Evolutionary conservation across 305 asterid genomes (phyloP).

Genomic region (Caryopteris hybrid): DNA sequence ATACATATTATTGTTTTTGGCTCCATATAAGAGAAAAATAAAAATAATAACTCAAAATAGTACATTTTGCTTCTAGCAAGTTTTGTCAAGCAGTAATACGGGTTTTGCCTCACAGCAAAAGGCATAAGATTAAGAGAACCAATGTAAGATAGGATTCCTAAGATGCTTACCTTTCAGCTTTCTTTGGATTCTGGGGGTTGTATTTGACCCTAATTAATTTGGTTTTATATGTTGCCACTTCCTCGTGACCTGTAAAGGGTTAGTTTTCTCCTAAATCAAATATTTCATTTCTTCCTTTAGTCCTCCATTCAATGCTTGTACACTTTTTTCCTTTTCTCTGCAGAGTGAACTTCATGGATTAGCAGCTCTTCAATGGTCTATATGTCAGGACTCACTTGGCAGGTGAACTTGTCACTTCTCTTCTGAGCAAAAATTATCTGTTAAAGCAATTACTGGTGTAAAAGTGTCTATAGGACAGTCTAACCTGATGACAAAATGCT

Average conservation of each 20-base stretch:
- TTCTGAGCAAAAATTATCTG: not conserved
- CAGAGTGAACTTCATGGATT: slow-evolving; percentile 86
- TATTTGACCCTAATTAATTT: not conserved
- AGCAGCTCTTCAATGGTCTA: slow-evolving; percentile 97
- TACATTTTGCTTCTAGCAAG: not conserved
- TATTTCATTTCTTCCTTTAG: not conserved
- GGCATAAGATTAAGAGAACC: not conserved
- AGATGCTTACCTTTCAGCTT: too few relatives aligned
- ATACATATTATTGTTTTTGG: not conserved
- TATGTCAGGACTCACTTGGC: slow-evolving; percentile 80
- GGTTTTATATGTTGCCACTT: not conserved
- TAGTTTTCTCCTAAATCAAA: not conserved
- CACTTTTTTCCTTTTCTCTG: slow-evolving; percentile 2
- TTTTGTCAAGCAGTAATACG: not conserved
- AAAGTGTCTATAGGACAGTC: not conserved
- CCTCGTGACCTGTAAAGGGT: not conserved
- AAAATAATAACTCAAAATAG: too few relatives aligned
- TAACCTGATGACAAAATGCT: too few relatives aligned
- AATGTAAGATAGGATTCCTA: too few relatives aligned
- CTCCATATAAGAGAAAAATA: not conserved
- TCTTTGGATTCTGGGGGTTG: not conserved
- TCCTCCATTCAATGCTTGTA: not conserved
- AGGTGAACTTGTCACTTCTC: slow-evolving; percentile 35
- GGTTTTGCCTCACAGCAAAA: not conserved
- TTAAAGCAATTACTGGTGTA: not conserved